Base-by-base conservation (phyloP, 1,284 basidiomycete genomes). In the Malassezia japonica region DNA sequence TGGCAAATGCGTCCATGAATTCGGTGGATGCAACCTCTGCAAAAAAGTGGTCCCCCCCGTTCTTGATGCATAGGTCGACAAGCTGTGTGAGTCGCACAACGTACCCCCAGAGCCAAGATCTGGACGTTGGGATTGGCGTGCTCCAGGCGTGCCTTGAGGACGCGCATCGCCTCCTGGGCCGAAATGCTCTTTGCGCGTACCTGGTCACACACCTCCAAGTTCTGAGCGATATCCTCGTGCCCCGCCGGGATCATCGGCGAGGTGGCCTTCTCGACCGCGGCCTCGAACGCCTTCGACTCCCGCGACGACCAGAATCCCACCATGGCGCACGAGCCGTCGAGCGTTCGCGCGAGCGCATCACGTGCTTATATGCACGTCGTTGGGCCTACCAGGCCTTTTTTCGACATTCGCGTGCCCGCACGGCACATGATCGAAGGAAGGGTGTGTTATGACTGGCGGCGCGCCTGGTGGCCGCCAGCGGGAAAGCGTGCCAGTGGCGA, bases 111-210 rank as follows among this genome's bases (percentile, higher is more conserved):
- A 13, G 87, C 82, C 50, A 92, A 79, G 39, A 94, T 78, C 74
- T 91, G 88, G 9, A 95, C 90, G 62, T 96, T 94, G 1, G 90
- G 91, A 73, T 99, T 99, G 80, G 86, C 86, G 76, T 95, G 87
- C 61, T 84, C 83, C 41, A 98, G 76, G 34, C 92, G 80, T 29
- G 83, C 80, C 75, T 91, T 90, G 66, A 99, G 78, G 31, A 85
- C 82, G 56, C 85, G 84, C 83, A 91, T 86, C 1, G 92, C 86
- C 56, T 86, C 83, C 73, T 86, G 86, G 9, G 90, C 83, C 21
- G 81, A 80, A 0, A 86, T 85, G 35, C 85, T 82, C 77, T 92
- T 92, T 15, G 89, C 88, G 49, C 90, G 82, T 70, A 99, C 64
- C 75, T 92, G 84, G 76, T 98, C 92, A 61, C 88, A 90, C 77